Evolutionary conservation across 495 filamentous ascomycete genomes (phyloP), one percentile per base, ranked within the genome.

Genomic region (Penicillium desertorum): DNA sequence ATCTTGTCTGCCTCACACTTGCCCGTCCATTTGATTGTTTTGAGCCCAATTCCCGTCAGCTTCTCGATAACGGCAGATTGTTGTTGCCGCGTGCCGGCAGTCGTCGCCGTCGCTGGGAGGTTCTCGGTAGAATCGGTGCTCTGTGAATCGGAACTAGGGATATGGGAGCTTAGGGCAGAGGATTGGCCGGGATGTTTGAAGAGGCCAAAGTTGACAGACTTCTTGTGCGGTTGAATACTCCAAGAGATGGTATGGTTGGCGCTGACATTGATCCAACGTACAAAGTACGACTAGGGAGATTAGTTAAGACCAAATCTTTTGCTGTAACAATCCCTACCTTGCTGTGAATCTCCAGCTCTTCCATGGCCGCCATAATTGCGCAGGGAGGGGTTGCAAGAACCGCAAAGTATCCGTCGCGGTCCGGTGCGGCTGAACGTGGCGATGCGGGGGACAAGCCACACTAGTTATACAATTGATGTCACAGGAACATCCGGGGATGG

Each of bases 1-100:
- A 96, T 91, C 76, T 90, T 93, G 75, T 98, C 93, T 27, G 94
- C 91, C 71, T 98, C 92, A 73, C 91, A 97, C 73, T 91, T 95
- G 16, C 94, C 94, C 59, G 87, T 73, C 94, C 94, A 98, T 67
- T 86, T 85, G 59, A 96, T 88, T 34, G 82, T 81, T 54, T 92
- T 90, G 59, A 98, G 83, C 17, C 94, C 94, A 62, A 95, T 92
- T 49, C 78, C 87, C 44, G 86, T 85, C 47, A 98, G 73, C 73
- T 91, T 92, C 51, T 96, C 91, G 49, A 89, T 81, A 5, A 90
- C 87, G 6, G 85, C 86, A 36, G 80, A 80, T 36, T 72, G 73
- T 36, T 78, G 80, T 17, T 75, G 73, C n/a, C 78, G 74, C 55
- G 71, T 51, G 47, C 56, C 61, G 32, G 65, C 20, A 19, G 39